phyloP scores from a whole-genome alignment of 805 yeast genomes.

The Candida coleopterorum region DNA sequence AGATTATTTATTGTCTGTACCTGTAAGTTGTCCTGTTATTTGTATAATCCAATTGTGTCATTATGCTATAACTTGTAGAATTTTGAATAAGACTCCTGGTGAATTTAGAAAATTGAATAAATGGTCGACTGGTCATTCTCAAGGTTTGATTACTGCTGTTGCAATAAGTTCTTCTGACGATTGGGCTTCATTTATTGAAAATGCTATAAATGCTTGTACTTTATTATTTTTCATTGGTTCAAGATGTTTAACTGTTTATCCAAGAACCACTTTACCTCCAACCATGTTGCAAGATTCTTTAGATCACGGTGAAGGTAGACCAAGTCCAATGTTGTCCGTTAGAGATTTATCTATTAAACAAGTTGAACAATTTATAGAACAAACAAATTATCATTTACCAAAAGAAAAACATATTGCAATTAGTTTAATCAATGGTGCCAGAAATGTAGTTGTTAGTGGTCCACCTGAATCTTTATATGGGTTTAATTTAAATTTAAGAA shows the following conservation, averaged over 20 bases:
- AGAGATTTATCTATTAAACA: conserved; percentile 80
- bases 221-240: conserved; percentile 90
- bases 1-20: conserved; percentile 84
- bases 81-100: conserved; percentile 86
- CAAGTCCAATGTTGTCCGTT: conserved; percentile 95
- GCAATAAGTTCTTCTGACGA: conserved; percentile 77
- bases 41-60: conserved; percentile 94
- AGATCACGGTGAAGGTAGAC: conserved; percentile 92
- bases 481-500: conserved; percentile 84
- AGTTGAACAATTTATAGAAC: conserved; percentile 72
- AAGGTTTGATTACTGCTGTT: conserved; percentile 88
- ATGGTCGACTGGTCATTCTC: conserved; percentile 87
- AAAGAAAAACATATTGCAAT: conserved; percentile 84
- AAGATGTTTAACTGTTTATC: conserved; percentile 84
- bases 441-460: conserved; percentile 93
- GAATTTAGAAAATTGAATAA: conserved; percentile 62
- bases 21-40: conserved; percentile 95
- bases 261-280: conserved; percentile 92
- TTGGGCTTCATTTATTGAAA: conserved; percentile 77
- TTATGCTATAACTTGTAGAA: conserved; percentile 80
- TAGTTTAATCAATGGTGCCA: conserved; percentile 91
- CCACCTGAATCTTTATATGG: conserved; percentile 98
- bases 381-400: conserved; percentile 92
- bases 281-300: conserved; percentile 86
- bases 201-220: conserved; percentile 74